Evolutionary conservation across 495 filamentous ascomycete genomes (phyloP).

Genomic region (Annulohypoxylon nitens): DNA sequence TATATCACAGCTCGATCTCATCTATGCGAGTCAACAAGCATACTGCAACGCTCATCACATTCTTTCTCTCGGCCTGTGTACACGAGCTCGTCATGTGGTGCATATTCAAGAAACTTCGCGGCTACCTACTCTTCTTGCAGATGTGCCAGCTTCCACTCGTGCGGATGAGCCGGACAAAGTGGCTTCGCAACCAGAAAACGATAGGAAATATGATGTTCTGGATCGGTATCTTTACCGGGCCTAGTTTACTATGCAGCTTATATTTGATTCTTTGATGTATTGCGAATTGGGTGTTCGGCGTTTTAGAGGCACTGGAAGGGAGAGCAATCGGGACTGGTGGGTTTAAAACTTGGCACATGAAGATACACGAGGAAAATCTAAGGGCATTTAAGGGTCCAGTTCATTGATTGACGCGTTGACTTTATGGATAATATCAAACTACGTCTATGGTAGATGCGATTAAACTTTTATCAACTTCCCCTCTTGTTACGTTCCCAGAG

Average conservation of each 20-base stretch:
- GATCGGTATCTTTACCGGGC: conserved; percentile 77
- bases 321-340: background rate
- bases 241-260: conserved; percentile 76
- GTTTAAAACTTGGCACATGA: background rate
- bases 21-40: conserved; percentile 74
- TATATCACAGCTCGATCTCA: conserved; percentile 80
- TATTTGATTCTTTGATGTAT: conserved; percentile 72
- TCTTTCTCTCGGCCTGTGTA: conserved; percentile 75
- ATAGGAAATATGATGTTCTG: conserved; percentile 82
- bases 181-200: conserved; percentile 68
- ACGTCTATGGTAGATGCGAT: background rate
- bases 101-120: conserved; percentile 80
- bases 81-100: conserved; percentile 84
- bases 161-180: conserved; percentile 69
- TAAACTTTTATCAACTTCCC: background rate
- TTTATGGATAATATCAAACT: conserved; percentile 1
- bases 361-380: background rate
- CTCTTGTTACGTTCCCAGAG: background rate
- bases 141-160: conserved; percentile 79
- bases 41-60: conserved; percentile 80
- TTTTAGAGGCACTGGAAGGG: conserved; percentile 14
- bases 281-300: conserved; percentile 5
- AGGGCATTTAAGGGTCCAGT: background rate
- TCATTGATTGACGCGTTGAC: background rate
- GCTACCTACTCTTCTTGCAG: conserved; percentile 77